Evolutionary conservation across 2,329 filamentous ascomycete genomes (phyloP).

Genomic region (Sordariomycetes sp.): DNA sequence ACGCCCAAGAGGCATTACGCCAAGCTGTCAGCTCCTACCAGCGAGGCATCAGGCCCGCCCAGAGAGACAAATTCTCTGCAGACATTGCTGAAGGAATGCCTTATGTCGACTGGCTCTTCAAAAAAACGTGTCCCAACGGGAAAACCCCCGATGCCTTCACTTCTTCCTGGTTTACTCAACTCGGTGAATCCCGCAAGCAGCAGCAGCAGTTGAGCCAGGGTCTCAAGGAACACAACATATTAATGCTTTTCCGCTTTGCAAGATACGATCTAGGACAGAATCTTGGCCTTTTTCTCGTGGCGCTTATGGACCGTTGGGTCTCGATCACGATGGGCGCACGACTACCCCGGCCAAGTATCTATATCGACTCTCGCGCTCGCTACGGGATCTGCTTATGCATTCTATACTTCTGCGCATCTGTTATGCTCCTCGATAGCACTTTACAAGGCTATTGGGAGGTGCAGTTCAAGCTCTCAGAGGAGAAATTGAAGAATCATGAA

Average conservation of each 20-base stretch:
- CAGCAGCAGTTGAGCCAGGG: conserved; percentile 23
- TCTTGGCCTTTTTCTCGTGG: conserved; percentile 26
- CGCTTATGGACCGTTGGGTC: conserved; percentile 28
- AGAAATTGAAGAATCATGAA: conserved; percentile 17
- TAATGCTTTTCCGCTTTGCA: conserved; percentile 24
- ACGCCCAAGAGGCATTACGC: conserved; percentile 19
- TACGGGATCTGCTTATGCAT: conserved; percentile 28
- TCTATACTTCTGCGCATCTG: conserved; percentile 26
- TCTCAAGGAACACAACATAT: conserved; percentile 27
- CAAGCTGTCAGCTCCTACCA: conserved; percentile 20
- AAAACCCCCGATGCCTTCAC: conserved; percentile 18
- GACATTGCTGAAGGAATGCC: conserved; percentile 18
- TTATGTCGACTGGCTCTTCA: conserved; percentile 24
- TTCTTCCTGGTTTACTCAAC: conserved; percentile 23
- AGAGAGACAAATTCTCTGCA: conserved; percentile 5
- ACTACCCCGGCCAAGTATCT: conserved; percentile 15
- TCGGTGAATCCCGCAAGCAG: conserved; percentile 21
- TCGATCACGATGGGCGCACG: conserved; percentile 22
- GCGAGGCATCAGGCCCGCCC: conserved; percentile 13
- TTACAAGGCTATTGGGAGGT: conserved; percentile 25
- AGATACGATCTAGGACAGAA: conserved; percentile 25
- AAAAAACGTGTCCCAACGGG: conserved; percentile 17
- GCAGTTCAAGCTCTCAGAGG: conserved; percentile 20
- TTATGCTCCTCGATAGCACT: conserved; percentile 25
- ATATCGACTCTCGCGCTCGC: conserved; percentile 17